Base-by-base conservation (phyloP, 176 grass and related monocot species). In the Lolium perenne region DNA sequence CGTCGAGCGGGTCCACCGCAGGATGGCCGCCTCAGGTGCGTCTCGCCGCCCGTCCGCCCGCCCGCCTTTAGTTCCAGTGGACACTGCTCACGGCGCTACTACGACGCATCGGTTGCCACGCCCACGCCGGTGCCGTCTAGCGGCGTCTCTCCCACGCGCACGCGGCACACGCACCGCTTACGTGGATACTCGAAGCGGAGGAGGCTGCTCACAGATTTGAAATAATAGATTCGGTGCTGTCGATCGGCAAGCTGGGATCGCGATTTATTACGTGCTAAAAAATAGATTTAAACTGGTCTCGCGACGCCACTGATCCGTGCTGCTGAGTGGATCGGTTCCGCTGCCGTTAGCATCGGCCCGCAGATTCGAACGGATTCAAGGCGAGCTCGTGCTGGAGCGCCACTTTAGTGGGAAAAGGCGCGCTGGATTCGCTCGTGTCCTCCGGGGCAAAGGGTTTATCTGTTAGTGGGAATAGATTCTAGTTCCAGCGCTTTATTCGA, bases 21-120 rank as follows among this genome's bases (percentile, higher is more conserved):
- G 88, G 79, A 91, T 97, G 88, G 91, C 95, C 16, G 86, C 92
- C 85, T 71, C 82, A 81, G 95, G 92, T 94, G 87, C 49, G 83
- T 29, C 26, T 29, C 26, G 26, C 26, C 26, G 0, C 26, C 26
- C 2, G 26, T 29, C 26, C 26, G 26, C 26, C 26, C 26, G 26
- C 26, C 26, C 26, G 26, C 26, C 26, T 29, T 1, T 29, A 29
- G 26, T 29, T 29, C 26, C 26, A 29, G 26, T 29, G 26, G 26
- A 29, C 26, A 29, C 26, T 29, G 26, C 26, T 29, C 81, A 46
- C 60, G 65, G 38, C 26, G 26, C 26, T 29, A 29, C 26, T 29
- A 29, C 26, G 45, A 8, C 63, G 5, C 4, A 4, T 48, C 43
- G 38, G 51, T 56, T 15, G 81, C 58, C 57, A 9, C 23, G 38